phyloP scores from a whole-genome alignment of 129 eudicot genomes.

The Helianthus tuberosus region DNA sequence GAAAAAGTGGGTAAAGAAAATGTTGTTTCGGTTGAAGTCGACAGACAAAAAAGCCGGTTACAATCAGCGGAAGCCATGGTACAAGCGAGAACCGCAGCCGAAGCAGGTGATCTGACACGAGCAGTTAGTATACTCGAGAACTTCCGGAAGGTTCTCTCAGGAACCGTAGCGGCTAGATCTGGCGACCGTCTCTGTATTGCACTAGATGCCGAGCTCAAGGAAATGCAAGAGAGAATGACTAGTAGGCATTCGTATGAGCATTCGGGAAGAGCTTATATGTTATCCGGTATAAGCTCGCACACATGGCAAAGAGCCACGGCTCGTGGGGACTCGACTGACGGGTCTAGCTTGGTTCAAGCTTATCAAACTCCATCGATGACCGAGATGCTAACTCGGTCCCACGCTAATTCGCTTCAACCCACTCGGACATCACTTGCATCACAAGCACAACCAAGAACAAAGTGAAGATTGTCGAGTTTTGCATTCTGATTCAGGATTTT shows the following conservation, averaged over 20 bases:
- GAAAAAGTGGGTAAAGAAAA: conserved; percentile 40
- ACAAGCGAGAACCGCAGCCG: conserved; percentile 60
- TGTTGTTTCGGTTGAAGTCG: conserved; percentile 66
- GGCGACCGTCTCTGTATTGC: conserved; percentile 60
- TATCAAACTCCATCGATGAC: conserved; percentile 80
- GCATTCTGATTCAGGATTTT: background rate
- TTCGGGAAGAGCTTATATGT: conserved; percentile 74
- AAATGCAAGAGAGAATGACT: conserved; percentile 80
- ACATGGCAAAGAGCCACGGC: conserved; percentile 94
- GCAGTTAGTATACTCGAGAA: conserved; percentile 58
- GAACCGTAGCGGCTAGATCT: conserved; percentile 54
- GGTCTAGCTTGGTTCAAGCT: conserved; percentile 61
- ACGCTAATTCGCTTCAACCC: conserved; percentile 46
- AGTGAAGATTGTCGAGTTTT: background rate
- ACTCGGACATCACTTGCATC: conserved; percentile 29
- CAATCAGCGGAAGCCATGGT: conserved; percentile 73
- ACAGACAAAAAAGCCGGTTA: conserved; percentile 71
- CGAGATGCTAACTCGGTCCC: conserved; percentile 76
- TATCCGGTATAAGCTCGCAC: conserved; percentile 85
- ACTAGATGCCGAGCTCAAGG: conserved; percentile 73
- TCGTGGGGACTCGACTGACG: conserved; percentile 76
- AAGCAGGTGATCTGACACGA: conserved; percentile 57
- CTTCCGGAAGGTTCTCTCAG: conserved; percentile 50
- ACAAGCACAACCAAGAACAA: conserved; percentile 52
- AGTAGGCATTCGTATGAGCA: conserved; percentile 71